Base-by-base conservation (phyloP, 805 yeast species). In the Candida germanica region DNA sequence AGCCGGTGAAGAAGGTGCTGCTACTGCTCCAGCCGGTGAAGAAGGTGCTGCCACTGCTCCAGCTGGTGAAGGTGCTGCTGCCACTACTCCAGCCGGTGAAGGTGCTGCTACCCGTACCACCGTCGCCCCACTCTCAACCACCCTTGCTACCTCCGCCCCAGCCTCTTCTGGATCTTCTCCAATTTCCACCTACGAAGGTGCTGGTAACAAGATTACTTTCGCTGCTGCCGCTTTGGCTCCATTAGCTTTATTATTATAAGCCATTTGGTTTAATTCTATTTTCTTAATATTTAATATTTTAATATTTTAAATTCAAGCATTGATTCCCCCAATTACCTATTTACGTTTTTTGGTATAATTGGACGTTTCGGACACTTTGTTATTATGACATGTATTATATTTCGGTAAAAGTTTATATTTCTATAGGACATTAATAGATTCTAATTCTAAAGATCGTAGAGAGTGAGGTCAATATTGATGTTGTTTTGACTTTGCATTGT, bases 231-330 rank as follows among this genome's bases (percentile, higher is more conserved):
- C 60, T 39, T 42, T 61, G 32, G 14, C 28, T 61, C 69, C 45
- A 40, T 35, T 44, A 38, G 55, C 62, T 36, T 58, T 57, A 56
- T 55, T 63, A 48, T 39, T 64, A 47, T 63, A 59, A 59, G 47
- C 18, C 3, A 11, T 8, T 24, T n/a, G 11, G 16, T 15, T 15
- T 16, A 15, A 27, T 10, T 20, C 28, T 27, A n/a, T 27, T 27
- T 13, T 7, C 13, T 14, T 18, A 15, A 6, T 10, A 14, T 15
- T 27, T 10, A 11, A 20, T 10, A 20, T 7, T 7, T 7, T 20
- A 10, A 20, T 20, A 7, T 20, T 34, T 28, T 19, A 22, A 23
- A 5, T 2, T 27, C 14, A 6, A 19, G 23, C 25, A 25, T 34
- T 17, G 16, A 21, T 11, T 14, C 27, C 12, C 23, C 8, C 24